phyloP scores from a whole-genome alignment of 768 basidiomycete species.

The Nidula microcarpa region DNA sequence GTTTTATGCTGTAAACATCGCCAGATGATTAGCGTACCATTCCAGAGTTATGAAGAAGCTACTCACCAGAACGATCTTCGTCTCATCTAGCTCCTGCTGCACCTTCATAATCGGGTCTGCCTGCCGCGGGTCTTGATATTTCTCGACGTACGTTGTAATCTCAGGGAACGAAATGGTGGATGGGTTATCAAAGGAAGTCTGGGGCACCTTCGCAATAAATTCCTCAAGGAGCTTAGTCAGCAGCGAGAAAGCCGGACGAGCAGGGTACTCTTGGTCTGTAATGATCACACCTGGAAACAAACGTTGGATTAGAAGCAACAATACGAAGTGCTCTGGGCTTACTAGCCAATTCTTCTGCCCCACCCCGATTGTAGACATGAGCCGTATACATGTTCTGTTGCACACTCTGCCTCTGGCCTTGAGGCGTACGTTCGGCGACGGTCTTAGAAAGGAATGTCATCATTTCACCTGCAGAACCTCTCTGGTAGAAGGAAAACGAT shows the following conservation, averaged over 20 bases:
- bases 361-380: constrained; percentile 89
- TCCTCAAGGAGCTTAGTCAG: constrained; percentile 93
- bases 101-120: constrained; percentile 98
- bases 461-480: constrained; percentile 85
- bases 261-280: constrained; percentile 94
- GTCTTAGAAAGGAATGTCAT: constrained; percentile 93
- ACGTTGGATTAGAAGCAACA: neutral
- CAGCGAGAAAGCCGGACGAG: constrained; percentile 93
- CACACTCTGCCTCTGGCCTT: constrained; percentile 89
- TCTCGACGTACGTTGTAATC: constrained; percentile 73
- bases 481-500: constrained; percentile 92
- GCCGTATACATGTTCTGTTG: constrained; percentile 93
- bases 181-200: constrained; percentile 63
- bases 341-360: constrained; percentile 85
- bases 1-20: constrained; percentile 82
- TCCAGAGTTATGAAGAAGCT: neutral
- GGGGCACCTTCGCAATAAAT: constrained; percentile 76
- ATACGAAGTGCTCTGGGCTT: constrained; percentile 15
- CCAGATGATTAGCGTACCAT: neutral
- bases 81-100: constrained; percentile 97
- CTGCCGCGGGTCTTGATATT: constrained; percentile 96
- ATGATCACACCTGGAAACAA: constrained; percentile 73
- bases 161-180: constrained; percentile 73
- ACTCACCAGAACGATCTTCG: constrained; percentile 94
- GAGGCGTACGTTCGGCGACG: constrained; percentile 81